phyloP scores from a whole-genome alignment of 495 filamentous ascomycete species.

The Penicillium manginii region DNA sequence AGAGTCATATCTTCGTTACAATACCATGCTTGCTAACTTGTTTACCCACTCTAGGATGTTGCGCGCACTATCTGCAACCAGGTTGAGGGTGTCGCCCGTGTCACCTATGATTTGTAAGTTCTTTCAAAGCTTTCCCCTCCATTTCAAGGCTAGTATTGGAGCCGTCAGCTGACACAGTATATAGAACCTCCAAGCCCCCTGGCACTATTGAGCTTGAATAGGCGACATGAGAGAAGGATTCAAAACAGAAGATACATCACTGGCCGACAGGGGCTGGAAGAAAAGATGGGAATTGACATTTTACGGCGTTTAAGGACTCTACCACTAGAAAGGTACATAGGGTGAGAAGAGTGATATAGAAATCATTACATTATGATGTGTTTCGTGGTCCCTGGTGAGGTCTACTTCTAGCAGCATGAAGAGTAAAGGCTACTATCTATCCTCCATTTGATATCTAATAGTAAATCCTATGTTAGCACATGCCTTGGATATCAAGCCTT shows the following conservation, averaged over 20 bases:
- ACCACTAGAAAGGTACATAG: background rate
- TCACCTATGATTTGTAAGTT: slow-evolving; percentile 31
- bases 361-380: too few relatives aligned
- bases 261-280: background rate
- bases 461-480: background rate
- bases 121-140: slow-evolving; percentile 1
- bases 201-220: slow-evolving; percentile 36
- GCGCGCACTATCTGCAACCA: slow-evolving; percentile 25
- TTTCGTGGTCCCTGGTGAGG: too few relatives aligned
- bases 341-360: background rate
- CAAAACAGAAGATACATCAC: background rate
- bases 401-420: too few relatives aligned
- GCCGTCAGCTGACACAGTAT: slow-evolving; percentile 14
- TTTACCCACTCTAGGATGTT: slow-evolving; percentile 17
- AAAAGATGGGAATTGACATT: background rate
- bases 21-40: slow-evolving; percentile 6
- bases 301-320: background rate
- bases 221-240: background rate
- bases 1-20: background rate
- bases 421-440: too few relatives aligned
- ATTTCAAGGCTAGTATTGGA: too few relatives aligned
- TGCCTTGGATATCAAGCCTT: background rate
- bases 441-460: too few relatives aligned
- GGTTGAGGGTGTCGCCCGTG: slow-evolving; percentile 31
- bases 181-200: slow-evolving; percentile 29